Base-by-base conservation (phyloP, 2,329 filamentous ascomycete genomes). In the Ophiostoma tasmaniense region DNA sequence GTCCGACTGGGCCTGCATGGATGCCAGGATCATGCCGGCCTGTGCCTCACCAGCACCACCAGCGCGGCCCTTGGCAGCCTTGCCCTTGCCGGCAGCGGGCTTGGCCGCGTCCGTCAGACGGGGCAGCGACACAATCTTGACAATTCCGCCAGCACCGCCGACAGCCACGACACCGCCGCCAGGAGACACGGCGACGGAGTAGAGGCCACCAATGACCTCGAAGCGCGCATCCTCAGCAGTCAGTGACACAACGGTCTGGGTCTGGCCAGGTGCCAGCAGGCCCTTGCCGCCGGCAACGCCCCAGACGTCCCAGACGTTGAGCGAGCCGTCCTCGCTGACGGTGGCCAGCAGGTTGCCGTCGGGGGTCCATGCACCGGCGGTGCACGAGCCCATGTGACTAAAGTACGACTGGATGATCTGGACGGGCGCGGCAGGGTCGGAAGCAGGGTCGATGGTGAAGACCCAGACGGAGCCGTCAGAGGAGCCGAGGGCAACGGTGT, bases 391-490 rank as follows among this genome's bases (percentile, higher is more conserved):
- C 2, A 91, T 94, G 81, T 98, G 95, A 33, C 96, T 84, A 83
- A 97, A 97, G 81, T 95, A 97, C 33, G 90, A 90, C 81, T 97
- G 92, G 5, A 96, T 85, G 76, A 98, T 95, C 74, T 89, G 88
- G 67, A 98, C 83, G 8, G 91, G 80, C 75, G 81, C 82, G 66
- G 79, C 79, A 42, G 79, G 61, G 72, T 91, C 88, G 68, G 82
- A 82, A 37, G 85, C 81, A 17, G 68, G 64, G 77, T 93, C 89
- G 75, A 98, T 84, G n/a, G 88, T 89, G 81, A 97, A 97, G 11
- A 99, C 90, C 95, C 95, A 99, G 59, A 97, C 93, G 67, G 89
- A 93, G 68, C 95, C 95, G 77, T 99, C 93, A 45, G 86, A 90
- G 42, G 93, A 93, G 69, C 95, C 95, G 8, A 99, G 81, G 0